Conservation (phyloP, 2,329 filamentous ascomycete genomes). For the Paracoccidioides lutzii region DNA sequence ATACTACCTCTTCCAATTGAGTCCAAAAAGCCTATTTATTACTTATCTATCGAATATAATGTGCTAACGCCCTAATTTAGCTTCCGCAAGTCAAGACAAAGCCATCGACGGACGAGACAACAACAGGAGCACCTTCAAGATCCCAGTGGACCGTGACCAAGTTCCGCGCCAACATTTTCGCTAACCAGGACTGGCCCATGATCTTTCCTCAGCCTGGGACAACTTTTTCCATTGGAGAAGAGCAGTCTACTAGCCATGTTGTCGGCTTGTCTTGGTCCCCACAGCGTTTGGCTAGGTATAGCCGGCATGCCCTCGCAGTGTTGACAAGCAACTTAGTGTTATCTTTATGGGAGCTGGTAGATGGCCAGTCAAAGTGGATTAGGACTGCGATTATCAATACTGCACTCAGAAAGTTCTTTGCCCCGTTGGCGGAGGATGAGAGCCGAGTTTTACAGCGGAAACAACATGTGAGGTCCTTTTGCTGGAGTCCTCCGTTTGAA, state of each 20-base stretch:
- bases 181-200: slow-evolving; percentile 36
- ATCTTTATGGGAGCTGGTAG: slow-evolving; percentile 42
- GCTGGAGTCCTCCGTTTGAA: slow-evolving; percentile 22
- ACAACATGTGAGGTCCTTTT: slow-evolving; percentile 28
- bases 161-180: slow-evolving; percentile 42
- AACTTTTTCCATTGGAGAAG: slow-evolving; percentile 45
- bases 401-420: slow-evolving; percentile 31
- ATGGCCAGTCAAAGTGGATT: slow-evolving; percentile 37
- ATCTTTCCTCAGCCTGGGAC: slow-evolving; percentile 35
- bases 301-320: slow-evolving; percentile 42
- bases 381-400: slow-evolving; percentile 43
- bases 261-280: slow-evolving; percentile 44
- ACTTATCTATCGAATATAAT: not conserved
- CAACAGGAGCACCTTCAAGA: not conserved
- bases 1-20: not conserved
- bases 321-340: slow-evolving; percentile 45
- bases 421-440: slow-evolving; percentile 10
- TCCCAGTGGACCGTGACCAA: slow-evolving; percentile 26
- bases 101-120: not conserved
- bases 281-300: slow-evolving; percentile 41
- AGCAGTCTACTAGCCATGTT: slow-evolving; percentile 42
- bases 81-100: slow-evolving; percentile 19
- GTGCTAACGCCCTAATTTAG: slow-evolving; percentile 13
- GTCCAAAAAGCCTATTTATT: not conserved
- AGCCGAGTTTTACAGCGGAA: slow-evolving; percentile 17